A percentile compares a stretch with the other conserved stretches of the same genome.
phyloP scores from a whole-genome alignment of 345 rosid genomes.

The Arabidopsis thaliana region TAIR10.1 NC_003070.9:8963001-8963500 shows the following conservation, averaged over 20 bases:
- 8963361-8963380: slow-evolving; percentile 17
- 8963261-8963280: slow-evolving; percentile 74
- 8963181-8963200: slow-evolving; percentile 50
- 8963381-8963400: slow-evolving; percentile 79
- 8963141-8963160: slow-evolving; percentile 90
- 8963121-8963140: slow-evolving; percentile 82
- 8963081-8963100: slow-evolving; percentile 60
- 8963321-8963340: background rate
- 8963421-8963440: slow-evolving; percentile 63
- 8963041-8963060: background rate
- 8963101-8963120: slow-evolving; percentile 96
- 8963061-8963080: slow-evolving; percentile 5
- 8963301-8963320: slow-evolving; percentile 59
- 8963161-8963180: slow-evolving; percentile 83
- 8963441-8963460: background rate
- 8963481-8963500: slow-evolving; percentile 6
- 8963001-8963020: slow-evolving; percentile 75
- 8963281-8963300: slow-evolving; percentile 91
- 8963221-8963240: background rate
- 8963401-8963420: slow-evolving; percentile 51
- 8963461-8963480: background rate
- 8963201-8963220: background rate
- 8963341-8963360: slow-evolving; percentile 21
- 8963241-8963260: slow-evolving; percentile 18
- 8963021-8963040: background rate